Percentiles rank a stretch among this genome's conserved stretches.
Conservation (phyloP, 192 early-diverging fungal species). For the Backusella tuberculispora region DNA sequence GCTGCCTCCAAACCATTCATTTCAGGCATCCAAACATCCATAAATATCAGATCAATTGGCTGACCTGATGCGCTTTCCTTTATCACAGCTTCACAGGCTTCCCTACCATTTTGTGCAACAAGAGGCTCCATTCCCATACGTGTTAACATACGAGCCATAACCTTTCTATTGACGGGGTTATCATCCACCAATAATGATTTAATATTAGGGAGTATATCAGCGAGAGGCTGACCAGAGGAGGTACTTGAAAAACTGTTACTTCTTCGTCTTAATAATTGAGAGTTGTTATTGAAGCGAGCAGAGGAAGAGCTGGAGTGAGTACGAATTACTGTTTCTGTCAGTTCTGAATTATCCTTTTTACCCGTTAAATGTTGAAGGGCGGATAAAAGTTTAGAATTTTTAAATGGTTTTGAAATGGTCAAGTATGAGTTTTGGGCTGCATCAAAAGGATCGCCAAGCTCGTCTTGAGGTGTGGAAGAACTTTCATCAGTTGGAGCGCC, state of each 20-base stretch:
- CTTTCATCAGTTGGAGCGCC: not conserved
- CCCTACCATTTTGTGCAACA: constrained; percentile 35
- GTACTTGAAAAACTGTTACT: too few species aligned
- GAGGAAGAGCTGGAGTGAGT: not conserved
- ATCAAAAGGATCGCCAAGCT: constrained; percentile 2
- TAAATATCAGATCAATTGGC: constrained; percentile 39
- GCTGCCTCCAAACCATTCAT: constrained; percentile 54
- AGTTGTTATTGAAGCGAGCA: not conserved
- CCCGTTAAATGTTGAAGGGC: not conserved
- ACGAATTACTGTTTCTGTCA: not conserved
- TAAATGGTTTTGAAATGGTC: constrained; percentile 28
- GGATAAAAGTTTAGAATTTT: constrained; percentile 27
- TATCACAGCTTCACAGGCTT: constrained; percentile 32
- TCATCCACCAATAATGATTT: constrained; percentile 68
- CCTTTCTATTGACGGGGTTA: constrained; percentile 74
- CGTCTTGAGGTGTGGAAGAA: constrained; percentile 1
- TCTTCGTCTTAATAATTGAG: not conserved
- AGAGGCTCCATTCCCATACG: constrained; percentile 30
- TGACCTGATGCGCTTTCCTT: not conserved
- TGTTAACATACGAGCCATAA: constrained; percentile 56
- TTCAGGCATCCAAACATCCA: constrained; percentile 57
- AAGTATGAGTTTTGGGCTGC: not conserved
- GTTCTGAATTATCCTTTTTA: not conserved
- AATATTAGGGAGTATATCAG: not conserved
- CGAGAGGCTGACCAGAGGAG: not conserved